These are phyloP conservation scores for Fusarium transvaalense DNA, from an alignment of 2,329 filamentous ascomycete genomes.

Conservation along the genomic window DNA sequence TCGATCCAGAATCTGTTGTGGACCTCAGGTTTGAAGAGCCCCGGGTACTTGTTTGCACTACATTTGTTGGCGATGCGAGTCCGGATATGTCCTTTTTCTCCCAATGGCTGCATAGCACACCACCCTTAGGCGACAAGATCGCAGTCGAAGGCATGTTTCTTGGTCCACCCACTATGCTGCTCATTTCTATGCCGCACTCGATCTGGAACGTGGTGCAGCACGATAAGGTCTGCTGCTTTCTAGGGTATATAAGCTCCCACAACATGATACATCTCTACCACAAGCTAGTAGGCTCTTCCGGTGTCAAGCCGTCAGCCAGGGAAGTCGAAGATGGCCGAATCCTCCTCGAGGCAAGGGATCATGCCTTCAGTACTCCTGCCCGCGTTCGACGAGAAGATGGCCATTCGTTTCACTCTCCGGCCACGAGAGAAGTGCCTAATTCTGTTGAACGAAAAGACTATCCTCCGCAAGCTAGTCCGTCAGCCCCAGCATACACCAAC, in stretches of 20 bases:
- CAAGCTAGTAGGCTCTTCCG: constrained; percentile 63
- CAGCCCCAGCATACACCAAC: constrained; percentile 40
- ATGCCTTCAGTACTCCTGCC: constrained; percentile 54
- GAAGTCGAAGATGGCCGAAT: constrained; percentile 70
- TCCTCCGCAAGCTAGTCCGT: constrained; percentile 48
- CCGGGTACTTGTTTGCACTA: constrained; percentile 74
- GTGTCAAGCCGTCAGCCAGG: constrained; percentile 61
- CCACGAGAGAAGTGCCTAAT: constrained; percentile 42
- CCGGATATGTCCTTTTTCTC: constrained; percentile 75
- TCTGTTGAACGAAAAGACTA: constrained; percentile 45
- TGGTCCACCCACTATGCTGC: constrained; percentile 73
- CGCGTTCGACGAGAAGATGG: constrained; percentile 50
- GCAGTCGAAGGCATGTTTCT: constrained; percentile 76
- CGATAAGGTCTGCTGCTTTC: constrained; percentile 74
- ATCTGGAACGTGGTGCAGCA: constrained; percentile 75
- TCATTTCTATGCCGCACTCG: constrained; percentile 74
- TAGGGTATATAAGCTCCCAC: constrained; percentile 75
- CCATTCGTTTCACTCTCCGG: constrained; percentile 43
- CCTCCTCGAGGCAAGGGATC: constrained; percentile 65
- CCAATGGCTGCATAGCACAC: constrained; percentile 73
- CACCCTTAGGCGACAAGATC: constrained; percentile 68
- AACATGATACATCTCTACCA: constrained; percentile 76
- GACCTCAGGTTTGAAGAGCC: constrained; percentile 72
- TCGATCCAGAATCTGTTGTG: constrained; percentile 62
- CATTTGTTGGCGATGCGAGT: constrained; percentile 74